phyloP scores from a whole-genome alignment of 805 yeast genomes.

The Saccharomyces mikatae region DNA sequence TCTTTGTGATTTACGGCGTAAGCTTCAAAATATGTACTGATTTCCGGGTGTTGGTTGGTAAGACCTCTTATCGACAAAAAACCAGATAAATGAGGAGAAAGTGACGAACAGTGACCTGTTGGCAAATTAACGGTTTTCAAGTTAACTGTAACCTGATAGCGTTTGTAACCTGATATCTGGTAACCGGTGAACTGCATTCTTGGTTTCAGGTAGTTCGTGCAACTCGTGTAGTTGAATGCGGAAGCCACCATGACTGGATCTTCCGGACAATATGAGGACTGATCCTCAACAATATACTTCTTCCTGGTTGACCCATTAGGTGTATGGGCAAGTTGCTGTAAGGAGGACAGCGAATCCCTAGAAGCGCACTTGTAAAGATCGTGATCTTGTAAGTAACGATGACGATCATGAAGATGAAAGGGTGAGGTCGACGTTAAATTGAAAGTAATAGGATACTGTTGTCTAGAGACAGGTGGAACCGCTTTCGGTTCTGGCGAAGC shows the following conservation, averaged over 20 bases:
- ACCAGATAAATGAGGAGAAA: conserved; percentile 44
- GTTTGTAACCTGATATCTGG: conserved; percentile 30
- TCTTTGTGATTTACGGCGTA: conserved; percentile 23
- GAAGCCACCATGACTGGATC: neutral
- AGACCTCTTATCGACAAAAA: conserved; percentile 61
- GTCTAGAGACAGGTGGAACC: conserved; percentile 6
- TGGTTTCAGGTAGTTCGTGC: conserved; percentile 21
- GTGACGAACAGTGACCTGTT: conserved; percentile 7
- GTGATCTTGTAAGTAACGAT: neutral
- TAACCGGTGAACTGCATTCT: conserved; percentile 28
- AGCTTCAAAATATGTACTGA: conserved; percentile 64
- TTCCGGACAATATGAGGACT: conserved; percentile 3
- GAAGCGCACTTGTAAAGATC: conserved; percentile 17
- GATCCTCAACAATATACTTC: conserved; percentile 11
- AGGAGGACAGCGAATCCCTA: conserved; percentile 19
- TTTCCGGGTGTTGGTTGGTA: conserved; percentile 58
- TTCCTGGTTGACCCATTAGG: conserved; percentile 2
- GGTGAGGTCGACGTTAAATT: neutral
- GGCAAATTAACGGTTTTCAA: conserved; percentile 49
- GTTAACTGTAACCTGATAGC: conserved; percentile 47
- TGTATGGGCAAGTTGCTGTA: conserved; percentile 3
- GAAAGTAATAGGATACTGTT: conserved; percentile 5
- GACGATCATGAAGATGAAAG: neutral
- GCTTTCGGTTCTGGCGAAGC: conserved; percentile 3
- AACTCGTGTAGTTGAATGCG: neutral